Conservation (phyloP, 768 basidiomycete species). For the Rhodosporidiobolus odoratus region DNA sequence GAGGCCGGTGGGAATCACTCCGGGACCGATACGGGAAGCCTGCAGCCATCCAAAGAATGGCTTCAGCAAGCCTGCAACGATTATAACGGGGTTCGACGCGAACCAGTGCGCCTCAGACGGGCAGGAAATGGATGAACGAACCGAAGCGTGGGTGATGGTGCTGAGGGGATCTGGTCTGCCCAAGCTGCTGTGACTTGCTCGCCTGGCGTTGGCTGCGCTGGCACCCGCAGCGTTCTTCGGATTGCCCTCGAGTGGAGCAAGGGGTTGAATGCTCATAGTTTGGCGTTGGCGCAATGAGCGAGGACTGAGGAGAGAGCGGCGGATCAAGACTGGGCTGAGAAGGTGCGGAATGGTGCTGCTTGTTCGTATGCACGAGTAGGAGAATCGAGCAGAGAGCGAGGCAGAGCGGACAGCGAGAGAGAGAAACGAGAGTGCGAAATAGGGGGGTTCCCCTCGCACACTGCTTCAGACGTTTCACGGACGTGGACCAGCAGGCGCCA, state of each 20-base stretch:
- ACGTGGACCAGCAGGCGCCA: too few relatives aligned
- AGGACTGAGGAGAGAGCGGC: neutral
- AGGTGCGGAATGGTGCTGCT: neutral
- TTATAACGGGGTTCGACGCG: too few relatives aligned
- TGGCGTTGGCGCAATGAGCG: neutral
- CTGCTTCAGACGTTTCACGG: too few relatives aligned
- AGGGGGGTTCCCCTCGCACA: too few relatives aligned
- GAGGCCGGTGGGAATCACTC: constrained; percentile 25
- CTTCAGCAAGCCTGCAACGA: too few relatives aligned
- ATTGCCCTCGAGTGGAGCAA: constrained; percentile 18
- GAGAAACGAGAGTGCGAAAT: neutral
- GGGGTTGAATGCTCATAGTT: neutral
- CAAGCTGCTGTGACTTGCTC: constrained; percentile 14
- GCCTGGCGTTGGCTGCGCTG: constrained; percentile 10
- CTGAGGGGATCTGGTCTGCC: constrained; percentile 29
- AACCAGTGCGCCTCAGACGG: too few relatives aligned
- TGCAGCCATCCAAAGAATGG: too few relatives aligned
- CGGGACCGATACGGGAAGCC: constrained; percentile 32
- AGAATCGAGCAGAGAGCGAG: neutral
- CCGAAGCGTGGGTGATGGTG: constrained; percentile 30
- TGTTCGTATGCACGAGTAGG: neutral
- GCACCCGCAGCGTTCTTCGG: neutral
- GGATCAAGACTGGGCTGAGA: neutral
- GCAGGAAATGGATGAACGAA: constrained; percentile 4
- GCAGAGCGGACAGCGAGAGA: neutral